Percentiles rank a stretch among this genome's conserved stretches.
Evolutionary conservation across 2,329 filamentous ascomycete genomes (phyloP).

Genomic region (Juglanconis juglandina): DNA sequence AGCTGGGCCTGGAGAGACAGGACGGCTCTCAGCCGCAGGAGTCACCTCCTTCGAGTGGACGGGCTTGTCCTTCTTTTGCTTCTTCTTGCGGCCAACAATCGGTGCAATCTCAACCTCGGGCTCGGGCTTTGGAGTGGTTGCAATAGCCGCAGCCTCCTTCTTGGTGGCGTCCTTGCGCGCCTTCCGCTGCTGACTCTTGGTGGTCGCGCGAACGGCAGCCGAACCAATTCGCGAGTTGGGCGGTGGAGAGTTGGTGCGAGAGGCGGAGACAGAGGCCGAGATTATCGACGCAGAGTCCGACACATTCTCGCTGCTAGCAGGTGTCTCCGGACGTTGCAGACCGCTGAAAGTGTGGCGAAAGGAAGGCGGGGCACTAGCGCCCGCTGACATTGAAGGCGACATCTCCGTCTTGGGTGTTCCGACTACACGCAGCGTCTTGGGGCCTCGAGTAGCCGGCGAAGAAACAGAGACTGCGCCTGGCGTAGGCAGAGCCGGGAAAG

Average conservation of each 20-base stretch:
- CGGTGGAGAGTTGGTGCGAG: constrained; percentile 70
- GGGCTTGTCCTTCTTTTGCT: constrained; percentile 73
- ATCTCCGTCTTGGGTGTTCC: constrained; percentile 61
- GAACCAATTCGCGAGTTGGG: constrained; percentile 59
- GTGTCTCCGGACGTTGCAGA: constrained; percentile 63
- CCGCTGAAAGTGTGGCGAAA: constrained; percentile 41
- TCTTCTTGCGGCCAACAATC: constrained; percentile 78
- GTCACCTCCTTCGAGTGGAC: constrained; percentile 18
- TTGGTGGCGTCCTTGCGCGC: constrained; percentile 66
- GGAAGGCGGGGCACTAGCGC: constrained; percentile 35
- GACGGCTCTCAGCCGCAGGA: constrained; percentile 11
- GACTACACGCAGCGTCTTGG: constrained; percentile 69
- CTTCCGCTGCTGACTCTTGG: constrained; percentile 77
- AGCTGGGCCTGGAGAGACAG: constrained; percentile 6
- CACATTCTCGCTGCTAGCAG: constrained; percentile 63
- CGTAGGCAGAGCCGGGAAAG: constrained; percentile 51
- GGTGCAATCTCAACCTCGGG: constrained; percentile 61
- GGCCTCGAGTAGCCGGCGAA: constrained; percentile 50
- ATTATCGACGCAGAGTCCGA: constrained; percentile 76
- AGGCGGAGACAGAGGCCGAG: constrained; percentile 64
- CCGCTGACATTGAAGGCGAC: constrained; percentile 32
- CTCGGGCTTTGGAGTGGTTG: constrained; percentile 46
- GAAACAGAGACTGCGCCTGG: constrained; percentile 47
- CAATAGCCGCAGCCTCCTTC: constrained; percentile 56
- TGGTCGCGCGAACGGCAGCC: constrained; percentile 65